phyloP scores from a whole-genome alignment of 495 filamentous ascomycete species.

The Copromyces sp. region DNA sequence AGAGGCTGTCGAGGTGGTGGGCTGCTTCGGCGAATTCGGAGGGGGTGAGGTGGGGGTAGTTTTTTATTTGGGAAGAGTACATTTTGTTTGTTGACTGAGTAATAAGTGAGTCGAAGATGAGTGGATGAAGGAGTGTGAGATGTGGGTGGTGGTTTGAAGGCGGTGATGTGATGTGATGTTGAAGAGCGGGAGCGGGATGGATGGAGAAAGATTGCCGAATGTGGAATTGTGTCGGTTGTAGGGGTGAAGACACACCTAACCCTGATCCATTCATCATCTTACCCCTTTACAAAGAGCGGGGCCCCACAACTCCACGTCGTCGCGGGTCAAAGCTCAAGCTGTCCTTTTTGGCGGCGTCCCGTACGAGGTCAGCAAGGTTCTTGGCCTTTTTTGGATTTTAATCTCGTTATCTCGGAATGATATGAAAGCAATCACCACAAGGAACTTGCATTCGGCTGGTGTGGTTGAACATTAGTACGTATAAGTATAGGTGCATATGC shows the following conservation, averaged over 20 bases:
- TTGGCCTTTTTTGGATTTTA: background rate
- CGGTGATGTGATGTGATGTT: background rate
- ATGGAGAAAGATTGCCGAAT: background rate
- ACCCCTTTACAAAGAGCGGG: background rate
- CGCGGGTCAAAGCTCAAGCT: background rate
- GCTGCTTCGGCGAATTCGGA: constrained; percentile 54
- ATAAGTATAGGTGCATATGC: background rate
- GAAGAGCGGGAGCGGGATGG: background rate
- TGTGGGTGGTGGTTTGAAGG: background rate
- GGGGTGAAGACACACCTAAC: background rate
- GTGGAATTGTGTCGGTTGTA: background rate
- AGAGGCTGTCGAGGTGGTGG: constrained; percentile 45
- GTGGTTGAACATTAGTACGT: background rate
- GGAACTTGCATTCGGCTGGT: background rate
- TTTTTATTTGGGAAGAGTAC: constrained; percentile 19
- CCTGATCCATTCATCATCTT: background rate
- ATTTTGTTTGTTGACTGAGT: background rate
- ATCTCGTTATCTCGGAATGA: background rate
- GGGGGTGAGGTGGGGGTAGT: constrained; percentile 46
- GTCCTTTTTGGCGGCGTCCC: background rate
- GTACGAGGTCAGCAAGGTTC: background rate
- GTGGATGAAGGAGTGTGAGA: background rate
- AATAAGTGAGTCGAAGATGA: too few species aligned
- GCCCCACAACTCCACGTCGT: background rate
- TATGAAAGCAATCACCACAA: background rate